A percentile compares a stretch with the other conserved stretches of the same genome.
These are phyloP conservation scores for Elongisporangium prolatum DNA, from an alignment of 352 stramenopile species.

Conservation along the genomic window DNA sequence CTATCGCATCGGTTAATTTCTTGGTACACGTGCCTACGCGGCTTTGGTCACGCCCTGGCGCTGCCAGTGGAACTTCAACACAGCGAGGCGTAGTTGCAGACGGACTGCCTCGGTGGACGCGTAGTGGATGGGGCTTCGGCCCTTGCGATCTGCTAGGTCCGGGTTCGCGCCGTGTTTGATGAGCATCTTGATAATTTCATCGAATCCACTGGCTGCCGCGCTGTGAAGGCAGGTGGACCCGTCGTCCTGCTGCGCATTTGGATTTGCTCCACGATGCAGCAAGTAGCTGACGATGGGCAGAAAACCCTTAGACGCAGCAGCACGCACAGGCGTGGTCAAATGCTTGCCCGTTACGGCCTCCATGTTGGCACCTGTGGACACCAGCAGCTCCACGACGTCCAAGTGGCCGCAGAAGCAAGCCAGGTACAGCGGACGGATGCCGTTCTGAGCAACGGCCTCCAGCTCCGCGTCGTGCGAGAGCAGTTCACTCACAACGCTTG, in stretches of 20 bases:
- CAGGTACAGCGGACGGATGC: conserved; percentile 42
- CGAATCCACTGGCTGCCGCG: conserved; percentile 34
- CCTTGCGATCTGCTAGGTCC: conserved; percentile 27
- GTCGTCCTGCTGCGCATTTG: conserved; percentile 37
- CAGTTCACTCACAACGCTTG: conserved; percentile 31
- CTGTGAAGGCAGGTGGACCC: conserved; percentile 46
- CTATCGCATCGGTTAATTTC: neutral
- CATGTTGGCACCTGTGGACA: conserved; percentile 33
- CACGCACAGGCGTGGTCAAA: conserved; percentile 38
- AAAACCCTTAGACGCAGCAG: conserved; percentile 34
- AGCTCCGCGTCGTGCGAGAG: conserved; percentile 34
- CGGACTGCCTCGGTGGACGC: conserved; percentile 34
- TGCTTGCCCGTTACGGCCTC: conserved; percentile 38
- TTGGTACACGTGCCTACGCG: neutral
- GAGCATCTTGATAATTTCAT: conserved; percentile 33
- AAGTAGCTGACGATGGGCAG: conserved; percentile 32
- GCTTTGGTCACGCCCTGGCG: conserved; percentile 18
- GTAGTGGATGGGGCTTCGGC: conserved; percentile 37
- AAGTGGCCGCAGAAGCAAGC: conserved; percentile 44
- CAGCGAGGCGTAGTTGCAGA: conserved; percentile 39
- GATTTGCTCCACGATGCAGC: conserved; percentile 29
- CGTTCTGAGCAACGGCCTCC: conserved; percentile 36
- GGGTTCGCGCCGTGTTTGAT: conserved; percentile 28
- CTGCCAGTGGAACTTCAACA: conserved; percentile 56
- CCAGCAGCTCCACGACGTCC: conserved; percentile 31